phyloP scores from a whole-genome alignment of 805 yeast species.

The Suhomyces prunicola region DNA sequence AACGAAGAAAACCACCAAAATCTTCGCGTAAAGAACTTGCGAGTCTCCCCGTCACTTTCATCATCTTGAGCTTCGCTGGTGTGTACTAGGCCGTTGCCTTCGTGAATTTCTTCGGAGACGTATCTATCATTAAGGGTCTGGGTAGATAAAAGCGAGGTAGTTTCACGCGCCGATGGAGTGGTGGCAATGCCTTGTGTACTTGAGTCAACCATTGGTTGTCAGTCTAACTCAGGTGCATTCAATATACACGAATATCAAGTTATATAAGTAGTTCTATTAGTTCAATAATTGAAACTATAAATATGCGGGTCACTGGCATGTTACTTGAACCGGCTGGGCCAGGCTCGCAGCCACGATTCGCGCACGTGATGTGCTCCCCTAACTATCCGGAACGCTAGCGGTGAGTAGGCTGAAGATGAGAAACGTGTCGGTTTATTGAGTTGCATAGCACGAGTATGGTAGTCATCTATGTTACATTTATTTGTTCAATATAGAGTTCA shows the following conservation, averaged over 20 bases:
- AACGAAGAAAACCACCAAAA: slow-evolving; percentile 46
- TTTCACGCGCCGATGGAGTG: background rate
- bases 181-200: background rate
- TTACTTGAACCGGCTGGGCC: background rate
- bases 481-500: slow-evolving; percentile 19
- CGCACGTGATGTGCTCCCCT: background rate
- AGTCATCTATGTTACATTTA: background rate
- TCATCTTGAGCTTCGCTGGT: background rate
- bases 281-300: background rate
- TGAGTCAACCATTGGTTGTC: background rate
- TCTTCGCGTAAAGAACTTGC: slow-evolving; percentile 11
- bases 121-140: background rate
- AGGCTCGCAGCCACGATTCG: background rate
- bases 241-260: background rate
- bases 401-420: background rate
- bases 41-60: background rate
- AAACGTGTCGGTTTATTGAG: background rate
- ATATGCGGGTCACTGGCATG: background rate
- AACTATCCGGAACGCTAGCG: background rate
- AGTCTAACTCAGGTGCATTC: background rate
- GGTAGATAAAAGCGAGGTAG: background rate
- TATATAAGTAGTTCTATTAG: background rate
- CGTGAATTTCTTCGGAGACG: background rate
- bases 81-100: background rate
- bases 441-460: background rate